A percentile compares a stretch with the other conserved stretches of the same genome.
These are phyloP conservation scores for Cordyceps sp. DNA, from an alignment of 2,329 filamentous ascomycete species.

Conservation along the genomic window DNA sequence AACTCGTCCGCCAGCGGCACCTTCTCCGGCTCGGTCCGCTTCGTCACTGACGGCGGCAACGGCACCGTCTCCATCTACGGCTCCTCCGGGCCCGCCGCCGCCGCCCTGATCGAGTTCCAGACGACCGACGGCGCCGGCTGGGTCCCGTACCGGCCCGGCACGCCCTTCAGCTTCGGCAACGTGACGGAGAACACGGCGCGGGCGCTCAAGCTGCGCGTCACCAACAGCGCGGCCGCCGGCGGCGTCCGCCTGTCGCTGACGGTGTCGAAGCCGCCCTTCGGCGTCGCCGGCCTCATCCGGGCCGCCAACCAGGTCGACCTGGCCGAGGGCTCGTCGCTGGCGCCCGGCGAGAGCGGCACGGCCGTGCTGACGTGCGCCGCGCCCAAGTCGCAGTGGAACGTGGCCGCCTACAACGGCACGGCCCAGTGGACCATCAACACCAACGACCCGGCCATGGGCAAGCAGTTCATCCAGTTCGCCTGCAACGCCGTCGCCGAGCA, in stretches of 20 bases:
- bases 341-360: slow-evolving; percentile 30
- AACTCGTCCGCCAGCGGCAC: slow-evolving; percentile 27
- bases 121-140: slow-evolving; percentile 30
- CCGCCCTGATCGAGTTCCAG: slow-evolving; percentile 37
- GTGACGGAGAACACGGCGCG: slow-evolving; percentile 33
- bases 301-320: slow-evolving; percentile 39
- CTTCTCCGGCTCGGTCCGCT: slow-evolving; percentile 29
- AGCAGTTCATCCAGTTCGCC: slow-evolving; percentile 32
- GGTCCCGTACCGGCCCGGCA: slow-evolving; percentile 25
- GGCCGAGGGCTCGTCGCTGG: slow-evolving; percentile 35
- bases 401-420: slow-evolving; percentile 27
- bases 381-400: slow-evolving; percentile 40
- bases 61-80: slow-evolving; percentile 29
- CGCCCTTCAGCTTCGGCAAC: slow-evolving; percentile 36
- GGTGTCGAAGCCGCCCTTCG: slow-evolving; percentile 44
- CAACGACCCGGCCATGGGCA: slow-evolving; percentile 33
- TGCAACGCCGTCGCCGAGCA: slow-evolving; percentile 36
- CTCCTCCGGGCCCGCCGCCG: slow-evolving; percentile 29
- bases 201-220: slow-evolving; percentile 32
- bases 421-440: slow-evolving; percentile 41
- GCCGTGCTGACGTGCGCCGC: slow-evolving; percentile 37
- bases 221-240: slow-evolving; percentile 28
- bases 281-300: slow-evolving; percentile 33
- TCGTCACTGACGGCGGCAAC: slow-evolving; percentile 31
- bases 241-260: slow-evolving; percentile 34